Conservation (phyloP, 768 basidiomycete species). For the Trametes cinnabarina region DNA sequence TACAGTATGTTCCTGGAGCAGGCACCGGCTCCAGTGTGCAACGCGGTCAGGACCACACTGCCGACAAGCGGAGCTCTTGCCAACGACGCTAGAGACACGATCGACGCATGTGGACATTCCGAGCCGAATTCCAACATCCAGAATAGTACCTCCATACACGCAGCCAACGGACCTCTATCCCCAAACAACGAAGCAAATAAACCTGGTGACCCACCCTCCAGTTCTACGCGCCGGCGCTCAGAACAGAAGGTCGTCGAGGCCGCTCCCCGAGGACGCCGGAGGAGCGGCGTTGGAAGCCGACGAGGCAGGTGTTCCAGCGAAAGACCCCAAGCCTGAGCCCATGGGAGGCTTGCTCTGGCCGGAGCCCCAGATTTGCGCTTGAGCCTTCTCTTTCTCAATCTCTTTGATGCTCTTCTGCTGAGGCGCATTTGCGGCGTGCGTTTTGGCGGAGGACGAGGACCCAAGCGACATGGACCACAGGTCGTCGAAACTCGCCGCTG, state of each 20-base stretch:
- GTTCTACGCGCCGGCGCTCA: conserved; percentile 22
- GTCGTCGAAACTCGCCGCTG: conserved; percentile 69
- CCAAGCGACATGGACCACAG: conserved; percentile 84
- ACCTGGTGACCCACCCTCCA: background rate
- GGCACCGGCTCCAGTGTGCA: background rate
- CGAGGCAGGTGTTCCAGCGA: conserved; percentile 21
- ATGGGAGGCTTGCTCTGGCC: conserved; percentile 23
- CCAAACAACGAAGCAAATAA: conserved; percentile 15
- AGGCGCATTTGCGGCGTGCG: background rate
- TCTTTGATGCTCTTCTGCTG: conserved; percentile 77
- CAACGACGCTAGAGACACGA: background rate
- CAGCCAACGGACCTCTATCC: conserved; percentile 15
- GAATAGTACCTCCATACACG: conserved; percentile 3
- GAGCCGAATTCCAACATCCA: background rate
- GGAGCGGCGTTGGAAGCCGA: conserved; percentile 20
- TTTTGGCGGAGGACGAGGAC: conserved; percentile 33
- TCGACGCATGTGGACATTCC: background rate
- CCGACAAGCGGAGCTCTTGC: background rate
- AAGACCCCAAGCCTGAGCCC: conserved; percentile 30
- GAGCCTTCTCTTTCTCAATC: conserved; percentile 83
- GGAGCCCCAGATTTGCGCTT: conserved; percentile 75
- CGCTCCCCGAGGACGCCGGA: conserved; percentile 24
- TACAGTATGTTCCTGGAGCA: background rate
- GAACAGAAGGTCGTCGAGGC: conserved; percentile 41
- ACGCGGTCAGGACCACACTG: background rate